These are phyloP conservation scores for Lentinus tigrinus DNA, from an alignment of 768 basidiomycete species.

Conservation along the genomic window DNA sequence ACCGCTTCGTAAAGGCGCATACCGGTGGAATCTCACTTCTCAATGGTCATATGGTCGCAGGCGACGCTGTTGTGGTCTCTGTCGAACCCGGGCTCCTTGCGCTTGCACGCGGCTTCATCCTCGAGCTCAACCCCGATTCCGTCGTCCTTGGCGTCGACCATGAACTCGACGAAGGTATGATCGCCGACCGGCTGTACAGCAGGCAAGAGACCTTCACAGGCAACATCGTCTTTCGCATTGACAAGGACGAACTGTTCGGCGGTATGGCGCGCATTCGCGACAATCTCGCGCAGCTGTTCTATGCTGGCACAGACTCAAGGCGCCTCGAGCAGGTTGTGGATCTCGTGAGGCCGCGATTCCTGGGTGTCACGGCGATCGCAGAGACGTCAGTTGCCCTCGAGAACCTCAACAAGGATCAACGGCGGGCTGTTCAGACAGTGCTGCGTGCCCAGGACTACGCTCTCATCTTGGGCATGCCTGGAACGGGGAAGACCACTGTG, in stretches of 20 bases:
- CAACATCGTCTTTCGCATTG: constrained; percentile 71
- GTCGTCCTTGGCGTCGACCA: constrained; percentile 86
- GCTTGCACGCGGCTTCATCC: constrained; percentile 79
- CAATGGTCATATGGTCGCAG: constrained; percentile 73
- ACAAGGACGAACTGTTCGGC: constrained; percentile 87
- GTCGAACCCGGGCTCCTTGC: constrained; percentile 86
- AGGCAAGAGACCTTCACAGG: constrained; percentile 21
- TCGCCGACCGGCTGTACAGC: constrained; percentile 34
- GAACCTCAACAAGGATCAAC: constrained; percentile 68
- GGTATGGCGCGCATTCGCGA: constrained; percentile 88
- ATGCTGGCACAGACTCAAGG: constrained; percentile 66
- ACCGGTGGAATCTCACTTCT: constrained; percentile 43
- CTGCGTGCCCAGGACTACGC: constrained; percentile 86
- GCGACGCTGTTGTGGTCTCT: constrained; percentile 86
- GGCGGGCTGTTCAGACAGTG: constrained; percentile 68
- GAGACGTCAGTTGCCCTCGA: constrained; percentile 19
- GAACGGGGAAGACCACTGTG: constrained; percentile 96
- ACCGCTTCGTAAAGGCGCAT: constrained; percentile 53
- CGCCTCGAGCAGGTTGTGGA: constrained; percentile 82
- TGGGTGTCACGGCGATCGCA: constrained; percentile 32
- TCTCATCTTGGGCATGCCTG: constrained; percentile 94
- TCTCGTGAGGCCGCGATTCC: constrained; percentile 66
- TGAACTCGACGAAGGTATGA: constrained; percentile 50
- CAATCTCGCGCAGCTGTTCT: constrained; percentile 89
- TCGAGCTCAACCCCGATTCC: constrained; percentile 60